Evolutionary conservation across 345 rosid genomes (phyloP).

Genomic region (Ailanthus altissimus): DNA sequence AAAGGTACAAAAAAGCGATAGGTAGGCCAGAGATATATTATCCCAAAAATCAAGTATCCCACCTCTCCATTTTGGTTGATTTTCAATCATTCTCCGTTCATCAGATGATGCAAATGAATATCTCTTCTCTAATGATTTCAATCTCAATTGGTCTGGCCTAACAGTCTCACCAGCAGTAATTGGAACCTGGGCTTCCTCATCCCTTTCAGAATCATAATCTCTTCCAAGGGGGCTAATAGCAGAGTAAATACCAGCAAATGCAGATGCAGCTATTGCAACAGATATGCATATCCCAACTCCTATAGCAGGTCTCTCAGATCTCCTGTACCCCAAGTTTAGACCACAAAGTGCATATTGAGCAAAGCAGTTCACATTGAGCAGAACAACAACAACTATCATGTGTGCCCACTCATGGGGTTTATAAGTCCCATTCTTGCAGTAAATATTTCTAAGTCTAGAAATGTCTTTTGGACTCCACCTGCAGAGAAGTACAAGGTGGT

Average conservation of each 20-base stretch:
- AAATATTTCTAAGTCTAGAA: slow-evolving; percentile 63
- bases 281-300: slow-evolving; percentile 86
- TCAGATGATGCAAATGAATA: slow-evolving; percentile 65
- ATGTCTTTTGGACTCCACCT: slow-evolving; percentile 79
- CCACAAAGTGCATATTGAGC: slow-evolving; percentile 97
- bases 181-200: slow-evolving; percentile 65
- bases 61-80: slow-evolving; percentile 78
- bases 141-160: slow-evolving; percentile 31
- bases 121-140: slow-evolving; percentile 48
- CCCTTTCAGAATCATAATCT: slow-evolving; percentile 59
- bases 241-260: slow-evolving; percentile 75
- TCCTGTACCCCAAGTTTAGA: slow-evolving; percentile 73
- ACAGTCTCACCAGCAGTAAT: slow-evolving; percentile 31
- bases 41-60: slow-evolving; percentile 87
- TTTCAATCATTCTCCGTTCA: slow-evolving; percentile 43
- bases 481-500: slow-evolving; percentile 77
- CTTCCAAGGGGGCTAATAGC: slow-evolving; percentile 83
- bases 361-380: slow-evolving; percentile 88
- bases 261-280: slow-evolving; percentile 88
- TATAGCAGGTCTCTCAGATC: slow-evolving; percentile 80
- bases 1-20: slow-evolving; percentile 77
- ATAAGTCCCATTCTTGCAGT: slow-evolving; percentile 84
- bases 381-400: slow-evolving; percentile 73
- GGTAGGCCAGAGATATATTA: slow-evolving; percentile 79
- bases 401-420: slow-evolving; percentile 93